Evolutionary conservation across 1,139 yeast species (phyloP).

Genomic region (Debaryomycetaceae sp.): DNA sequence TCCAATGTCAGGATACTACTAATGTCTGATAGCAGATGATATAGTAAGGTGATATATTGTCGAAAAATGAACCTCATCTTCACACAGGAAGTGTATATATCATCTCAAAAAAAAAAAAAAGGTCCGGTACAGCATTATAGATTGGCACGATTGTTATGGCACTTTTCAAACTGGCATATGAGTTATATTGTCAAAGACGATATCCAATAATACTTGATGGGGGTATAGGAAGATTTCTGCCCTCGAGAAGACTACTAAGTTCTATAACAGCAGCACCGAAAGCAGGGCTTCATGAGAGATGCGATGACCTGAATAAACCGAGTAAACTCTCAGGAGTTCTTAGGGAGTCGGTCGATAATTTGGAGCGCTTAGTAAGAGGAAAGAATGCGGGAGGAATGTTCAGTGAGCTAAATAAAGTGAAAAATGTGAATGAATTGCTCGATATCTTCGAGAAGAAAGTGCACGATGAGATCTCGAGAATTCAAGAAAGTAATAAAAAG

Average conservation of each 20-base stretch:
- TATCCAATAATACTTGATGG: no score
- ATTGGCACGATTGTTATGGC: no score
- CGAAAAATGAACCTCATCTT: no score
- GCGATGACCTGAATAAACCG: background rate
- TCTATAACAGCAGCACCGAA: background rate
- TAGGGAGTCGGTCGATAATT: background rate
- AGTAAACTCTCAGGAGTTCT: background rate
- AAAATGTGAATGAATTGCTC: constrained; percentile 1
- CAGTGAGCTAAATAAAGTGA: constrained; percentile 5
- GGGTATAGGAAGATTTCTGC: background rate
- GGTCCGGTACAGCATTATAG: no score
- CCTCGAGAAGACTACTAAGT: background rate
- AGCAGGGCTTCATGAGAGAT: background rate
- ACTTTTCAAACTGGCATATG: no score
- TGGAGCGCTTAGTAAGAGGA: background rate
- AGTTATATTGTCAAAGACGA: no score
- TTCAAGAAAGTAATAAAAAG: background rate
- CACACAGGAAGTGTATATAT: no score
- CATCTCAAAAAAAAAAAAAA: no score
- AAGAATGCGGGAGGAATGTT: constrained; percentile 4
- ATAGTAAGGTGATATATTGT: no score
- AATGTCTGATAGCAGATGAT: no score
- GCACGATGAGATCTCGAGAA: background rate
- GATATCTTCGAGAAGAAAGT: constrained; percentile 1
- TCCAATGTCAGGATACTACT: no score